Conservation (phyloP, 2,329 filamentous ascomycete genomes). For the Diaporthe ampelina region DNA sequence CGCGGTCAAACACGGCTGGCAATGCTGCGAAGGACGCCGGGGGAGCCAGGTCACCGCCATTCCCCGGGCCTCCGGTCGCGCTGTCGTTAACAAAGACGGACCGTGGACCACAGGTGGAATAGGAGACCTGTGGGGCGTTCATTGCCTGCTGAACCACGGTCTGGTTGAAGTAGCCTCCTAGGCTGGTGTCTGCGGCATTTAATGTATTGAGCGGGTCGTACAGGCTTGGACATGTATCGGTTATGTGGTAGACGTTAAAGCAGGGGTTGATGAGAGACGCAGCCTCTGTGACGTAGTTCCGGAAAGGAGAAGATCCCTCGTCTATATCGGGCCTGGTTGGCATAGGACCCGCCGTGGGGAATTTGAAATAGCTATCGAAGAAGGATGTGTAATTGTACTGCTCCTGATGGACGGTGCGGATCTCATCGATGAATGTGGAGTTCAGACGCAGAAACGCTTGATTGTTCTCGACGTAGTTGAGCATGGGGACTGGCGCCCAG, state of each 20-base stretch:
- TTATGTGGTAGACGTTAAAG: slow-evolving; percentile 80
- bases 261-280: slow-evolving; percentile 75
- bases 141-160: slow-evolving; percentile 79
- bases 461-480: slow-evolving; percentile 71
- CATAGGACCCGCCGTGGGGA: slow-evolving; percentile 73
- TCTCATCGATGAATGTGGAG: slow-evolving; percentile 62
- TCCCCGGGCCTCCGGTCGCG: slow-evolving; percentile 44
- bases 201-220: slow-evolving; percentile 76
- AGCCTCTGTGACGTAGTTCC: slow-evolving; percentile 65
- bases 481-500: slow-evolving; percentile 59
- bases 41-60: slow-evolving; percentile 61
- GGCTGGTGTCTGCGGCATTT: slow-evolving; percentile 67
- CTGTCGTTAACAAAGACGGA: slow-evolving; percentile 51
- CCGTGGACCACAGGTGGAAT: slow-evolving; percentile 41
- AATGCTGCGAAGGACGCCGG: slow-evolving; percentile 71
- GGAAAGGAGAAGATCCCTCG: slow-evolving; percentile 68
- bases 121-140: slow-evolving; percentile 65
- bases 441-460: slow-evolving; percentile 71
- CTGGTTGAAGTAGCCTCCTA: slow-evolving; percentile 76
- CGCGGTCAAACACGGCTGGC: slow-evolving; percentile 79
- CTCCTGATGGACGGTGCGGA: slow-evolving; percentile 68
- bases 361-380: slow-evolving; percentile 71
- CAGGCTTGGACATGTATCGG: slow-evolving; percentile 71
- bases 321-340: slow-evolving; percentile 57
- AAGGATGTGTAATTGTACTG: slow-evolving; percentile 73